phyloP scores from a whole-genome alignment of 257 asterid species.

The Nicotiana benthamiana region DNA sequence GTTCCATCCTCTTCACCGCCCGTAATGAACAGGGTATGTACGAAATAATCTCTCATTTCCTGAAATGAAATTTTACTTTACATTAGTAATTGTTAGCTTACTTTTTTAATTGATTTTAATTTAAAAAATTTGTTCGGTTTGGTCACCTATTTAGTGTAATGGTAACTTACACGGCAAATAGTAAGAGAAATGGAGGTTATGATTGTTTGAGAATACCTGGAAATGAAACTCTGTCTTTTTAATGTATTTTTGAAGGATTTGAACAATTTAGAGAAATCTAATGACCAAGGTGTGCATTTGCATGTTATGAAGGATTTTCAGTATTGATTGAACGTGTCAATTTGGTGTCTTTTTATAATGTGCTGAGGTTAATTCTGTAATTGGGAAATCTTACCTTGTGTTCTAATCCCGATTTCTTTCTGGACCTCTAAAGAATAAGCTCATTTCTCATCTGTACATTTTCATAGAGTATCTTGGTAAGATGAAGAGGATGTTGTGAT shows the following conservation, averaged over 20 bases:
- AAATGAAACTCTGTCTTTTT: not conserved
- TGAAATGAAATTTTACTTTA: not conserved
- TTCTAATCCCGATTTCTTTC: not conserved
- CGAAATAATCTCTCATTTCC: not conserved
- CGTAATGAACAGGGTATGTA: slow-evolving; percentile 33
- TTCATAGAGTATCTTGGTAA: not conserved
- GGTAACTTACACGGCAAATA: not conserved
- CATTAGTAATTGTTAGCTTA: not conserved
- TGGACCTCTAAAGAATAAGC: not conserved
- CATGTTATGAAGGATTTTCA: not conserved
- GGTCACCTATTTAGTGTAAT: not conserved
- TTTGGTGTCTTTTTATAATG: not conserved
- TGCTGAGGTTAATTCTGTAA: not conserved
- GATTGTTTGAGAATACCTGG: not conserved
- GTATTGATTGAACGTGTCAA: not conserved
- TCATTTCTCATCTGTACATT: not conserved
- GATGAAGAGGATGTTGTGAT: not conserved
- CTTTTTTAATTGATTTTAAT: not conserved
- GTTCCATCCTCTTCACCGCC: slow-evolving; percentile 29
- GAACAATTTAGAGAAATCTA: not conserved
- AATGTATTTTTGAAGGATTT: not conserved
- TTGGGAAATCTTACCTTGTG: not conserved
- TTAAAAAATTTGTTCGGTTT: not conserved
- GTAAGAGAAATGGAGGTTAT: not conserved
- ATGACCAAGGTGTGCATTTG: not conserved